Evolutionary conservation across 1,284 basidiomycete species (phyloP).

Genomic region (Fomitopsis schrenkii): DNA sequence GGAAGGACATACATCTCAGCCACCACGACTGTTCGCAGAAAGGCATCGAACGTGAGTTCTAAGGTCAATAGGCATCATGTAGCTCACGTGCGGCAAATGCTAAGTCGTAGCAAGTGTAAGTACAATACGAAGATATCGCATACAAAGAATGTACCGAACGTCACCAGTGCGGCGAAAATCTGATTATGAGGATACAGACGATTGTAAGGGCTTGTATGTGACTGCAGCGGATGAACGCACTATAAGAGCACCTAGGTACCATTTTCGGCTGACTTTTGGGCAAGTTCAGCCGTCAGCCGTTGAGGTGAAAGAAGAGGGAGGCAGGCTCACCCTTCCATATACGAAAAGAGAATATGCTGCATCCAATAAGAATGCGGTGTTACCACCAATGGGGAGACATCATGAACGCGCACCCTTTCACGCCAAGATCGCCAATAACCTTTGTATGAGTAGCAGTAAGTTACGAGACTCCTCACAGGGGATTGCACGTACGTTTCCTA

Average conservation of each 20-base stretch:
- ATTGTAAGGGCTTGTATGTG: not conserved
- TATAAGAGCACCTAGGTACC: not conserved
- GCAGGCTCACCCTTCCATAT: not conserved
- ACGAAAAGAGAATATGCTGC: conserved; percentile 1
- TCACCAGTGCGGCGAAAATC: not conserved
- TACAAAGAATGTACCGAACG: not conserved
- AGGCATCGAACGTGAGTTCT: not conserved
- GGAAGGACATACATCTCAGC: not conserved
- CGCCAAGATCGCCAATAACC: conserved; percentile 1
- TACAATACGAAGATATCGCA: not conserved
- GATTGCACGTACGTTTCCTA: not conserved
- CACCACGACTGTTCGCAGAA: not conserved
- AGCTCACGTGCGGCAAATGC: not conserved
- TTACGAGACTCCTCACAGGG: not conserved
- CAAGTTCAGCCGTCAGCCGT: not conserved
- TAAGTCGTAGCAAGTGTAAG: not conserved
- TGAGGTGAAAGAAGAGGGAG: not conserved
- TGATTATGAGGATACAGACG: not conserved
- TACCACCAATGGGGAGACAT: too few relatives aligned
- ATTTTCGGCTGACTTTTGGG: not conserved
- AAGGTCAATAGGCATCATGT: not conserved
- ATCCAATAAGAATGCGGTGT: not conserved
- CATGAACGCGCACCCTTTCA: not conserved
- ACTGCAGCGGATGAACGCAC: not conserved
- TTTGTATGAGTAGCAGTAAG: not conserved